Base-by-base conservation (phyloP, 2,329 filamentous ascomycete genomes). In the Coniochaeta sp. region DNA sequence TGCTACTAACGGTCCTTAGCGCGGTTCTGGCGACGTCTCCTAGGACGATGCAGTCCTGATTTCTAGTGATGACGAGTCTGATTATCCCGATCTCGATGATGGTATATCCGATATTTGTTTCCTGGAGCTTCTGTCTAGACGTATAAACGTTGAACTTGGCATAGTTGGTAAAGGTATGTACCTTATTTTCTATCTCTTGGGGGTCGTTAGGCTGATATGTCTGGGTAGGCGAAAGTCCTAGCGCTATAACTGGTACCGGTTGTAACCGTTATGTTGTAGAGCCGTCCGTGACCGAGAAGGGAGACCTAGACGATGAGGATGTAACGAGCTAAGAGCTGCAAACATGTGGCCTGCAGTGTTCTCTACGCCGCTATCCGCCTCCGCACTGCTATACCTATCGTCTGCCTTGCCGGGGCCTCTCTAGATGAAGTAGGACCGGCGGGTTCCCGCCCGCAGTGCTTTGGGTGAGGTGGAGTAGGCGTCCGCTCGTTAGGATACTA, bases 51-150 rank as follows among this genome's bases (percentile, higher is more conserved):
- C 49, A 28, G 32, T 50, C 32, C 10, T 50, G 32, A 50, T 40
- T 31, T 50, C 48, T 14, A 50, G 49, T 33, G 49, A 50, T 42
- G 24, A 42, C 24, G 49, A 50, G 49, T 42, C 49, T 42, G 33
- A 50, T 27, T 42, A 30, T 22, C 31, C n/a, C 49, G 35, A 42
- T 42, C 7, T 50, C 35, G 49, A 50, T 20, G 33, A 50, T 42
- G 33, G 49, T 24, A 31, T 27, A 28, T 50, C 49, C 49, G 33
- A 50, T 14, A 42, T 24, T 16, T 30, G 31, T 42, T 42, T 50
- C 32, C 49, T 33, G 18, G 49, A 50, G 20, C 32, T 42, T 45
- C 32, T 50, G n/a, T 2, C 18, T 50, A 50, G 26, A 38, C 28
- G 20, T 3, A 35, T 20, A 24, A 20, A 42, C 24, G 6, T 18